Conservation (phyloP, 2,329 filamentous ascomycete species). For the Trichoderma sp. region DNA sequence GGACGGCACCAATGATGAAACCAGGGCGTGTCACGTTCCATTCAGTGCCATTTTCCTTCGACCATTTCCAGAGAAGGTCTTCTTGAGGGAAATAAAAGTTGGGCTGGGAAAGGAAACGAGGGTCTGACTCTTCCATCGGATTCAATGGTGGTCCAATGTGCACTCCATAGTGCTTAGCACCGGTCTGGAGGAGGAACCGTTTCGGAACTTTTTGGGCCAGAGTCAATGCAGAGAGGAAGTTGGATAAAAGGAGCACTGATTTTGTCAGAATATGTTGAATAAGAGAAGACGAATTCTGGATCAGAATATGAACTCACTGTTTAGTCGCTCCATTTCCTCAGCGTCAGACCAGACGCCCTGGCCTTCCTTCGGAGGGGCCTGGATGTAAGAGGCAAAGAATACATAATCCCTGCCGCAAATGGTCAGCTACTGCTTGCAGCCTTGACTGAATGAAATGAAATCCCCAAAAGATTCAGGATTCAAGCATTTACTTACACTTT, state of each 20-base stretch:
- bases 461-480: neutral
- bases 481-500: neutral
- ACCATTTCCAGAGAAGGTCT: neutral
- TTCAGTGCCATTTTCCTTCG: neutral
- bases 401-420: constrained; percentile 7
- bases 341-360: constrained; percentile 5
- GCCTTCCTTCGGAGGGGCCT: neutral
- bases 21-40: constrained; percentile 4
- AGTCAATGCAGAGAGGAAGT: neutral
- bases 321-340: neutral
- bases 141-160: neutral
- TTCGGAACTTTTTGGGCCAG: neutral
- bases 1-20: constrained; percentile 15
- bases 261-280: neutral
- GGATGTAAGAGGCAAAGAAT: constrained; percentile 18
- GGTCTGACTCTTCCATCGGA: neutral
- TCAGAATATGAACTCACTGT: neutral
- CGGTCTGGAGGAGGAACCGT: constrained; percentile 9
- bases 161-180: constrained; percentile 1
- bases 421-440: neutral
- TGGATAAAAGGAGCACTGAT: neutral
- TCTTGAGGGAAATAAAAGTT: constrained; percentile 15
- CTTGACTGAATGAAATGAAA: neutral
- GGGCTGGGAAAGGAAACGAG: neutral
- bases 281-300: rapidly evolving